Conservation (phyloP, 169 alveolate genomes). For the Haemoproteus tartakovskyi region DNA sequence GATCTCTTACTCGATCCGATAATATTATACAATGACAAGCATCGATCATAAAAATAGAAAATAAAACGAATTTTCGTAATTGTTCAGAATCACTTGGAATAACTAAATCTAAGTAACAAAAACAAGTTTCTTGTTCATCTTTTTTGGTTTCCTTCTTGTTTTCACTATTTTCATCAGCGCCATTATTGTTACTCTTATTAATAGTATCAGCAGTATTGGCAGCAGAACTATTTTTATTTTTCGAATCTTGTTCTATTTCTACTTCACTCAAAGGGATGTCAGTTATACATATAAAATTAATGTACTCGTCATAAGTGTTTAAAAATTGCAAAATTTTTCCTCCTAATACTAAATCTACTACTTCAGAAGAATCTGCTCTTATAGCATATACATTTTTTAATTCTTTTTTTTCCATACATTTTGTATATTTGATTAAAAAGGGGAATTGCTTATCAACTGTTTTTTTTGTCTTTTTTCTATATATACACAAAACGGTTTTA, state of each 20-base stretch:
- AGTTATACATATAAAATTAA: constrained; percentile 41
- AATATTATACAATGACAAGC: constrained; percentile 42
- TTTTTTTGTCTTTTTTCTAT: constrained; percentile 40
- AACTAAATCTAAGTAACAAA: constrained; percentile 20
- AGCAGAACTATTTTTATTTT: constrained; percentile 1
- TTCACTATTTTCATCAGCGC: constrained; percentile 4
- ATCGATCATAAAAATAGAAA: constrained; percentile 60
- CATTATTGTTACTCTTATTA: not conserved
- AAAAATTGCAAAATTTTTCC: constrained; percentile 36
- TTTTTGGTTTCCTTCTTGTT: constrained; percentile 7
- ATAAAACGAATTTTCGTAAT: constrained; percentile 7
- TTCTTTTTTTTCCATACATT: constrained; percentile 23
- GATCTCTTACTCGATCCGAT: constrained; percentile 43
- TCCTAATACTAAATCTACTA: constrained; percentile 21
- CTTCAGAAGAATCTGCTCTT: constrained; percentile 55
- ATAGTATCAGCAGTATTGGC: no score
- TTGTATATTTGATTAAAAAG: constrained; percentile 29
- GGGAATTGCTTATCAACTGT: constrained; percentile 23
- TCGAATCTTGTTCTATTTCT: constrained; percentile 7
- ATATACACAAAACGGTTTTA: constrained; percentile 35
- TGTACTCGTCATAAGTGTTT: constrained; percentile 32
- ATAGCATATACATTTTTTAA: constrained; percentile 27
- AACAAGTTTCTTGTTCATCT: no score
- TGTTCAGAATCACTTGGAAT: constrained; percentile 37
- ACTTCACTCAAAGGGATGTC: constrained; percentile 28